Evolutionary conservation across 371 early-diverging fungal genomes (phyloP).

Genomic region (Circinella umbellata): DNA sequence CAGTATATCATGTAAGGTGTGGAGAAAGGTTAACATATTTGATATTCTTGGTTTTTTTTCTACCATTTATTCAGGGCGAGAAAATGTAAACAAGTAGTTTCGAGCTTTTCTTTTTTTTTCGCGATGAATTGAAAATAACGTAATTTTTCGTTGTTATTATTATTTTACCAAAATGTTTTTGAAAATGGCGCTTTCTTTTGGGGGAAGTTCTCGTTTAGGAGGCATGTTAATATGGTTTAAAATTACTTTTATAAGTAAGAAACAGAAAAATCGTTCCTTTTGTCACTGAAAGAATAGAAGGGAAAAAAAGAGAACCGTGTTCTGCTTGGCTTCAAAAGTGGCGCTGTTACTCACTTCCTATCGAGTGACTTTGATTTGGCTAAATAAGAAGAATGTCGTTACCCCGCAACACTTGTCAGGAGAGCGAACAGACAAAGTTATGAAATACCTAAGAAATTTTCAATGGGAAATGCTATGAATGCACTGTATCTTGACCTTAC

Average conservation of each 20-base stretch:
- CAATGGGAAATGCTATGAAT: too few relatives aligned
- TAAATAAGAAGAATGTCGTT: too few relatives aligned
- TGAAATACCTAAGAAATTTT: too few relatives aligned
- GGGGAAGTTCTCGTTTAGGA: slow-evolving; percentile 68
- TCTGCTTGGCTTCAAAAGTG: too few relatives aligned
- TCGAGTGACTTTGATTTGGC: too few relatives aligned
- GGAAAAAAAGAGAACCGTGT: too few relatives aligned
- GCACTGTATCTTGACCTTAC: too few relatives aligned
- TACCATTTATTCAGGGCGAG: background rate
- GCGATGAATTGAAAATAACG: background rate
- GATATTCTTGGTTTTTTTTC: background rate
- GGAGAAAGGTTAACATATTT: background rate
- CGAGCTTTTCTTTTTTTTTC: background rate
- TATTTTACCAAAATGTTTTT: slow-evolving; percentile 76
- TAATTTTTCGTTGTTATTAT: background rate
- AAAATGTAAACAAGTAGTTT: background rate
- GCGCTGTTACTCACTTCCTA: too few relatives aligned
- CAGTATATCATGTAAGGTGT: background rate
- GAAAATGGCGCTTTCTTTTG: slow-evolving; percentile 80
- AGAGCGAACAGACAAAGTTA: too few relatives aligned
- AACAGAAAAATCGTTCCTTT: background rate
- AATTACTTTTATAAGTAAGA: background rate
- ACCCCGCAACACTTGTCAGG: too few relatives aligned
- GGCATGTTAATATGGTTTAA: background rate
- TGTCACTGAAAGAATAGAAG: too few relatives aligned